Evolutionary conservation across 208 protist genomes (phyloP), one percentile per base, ranked within the genome.

Genomic region (Trypanosoma caninum): DNA sequence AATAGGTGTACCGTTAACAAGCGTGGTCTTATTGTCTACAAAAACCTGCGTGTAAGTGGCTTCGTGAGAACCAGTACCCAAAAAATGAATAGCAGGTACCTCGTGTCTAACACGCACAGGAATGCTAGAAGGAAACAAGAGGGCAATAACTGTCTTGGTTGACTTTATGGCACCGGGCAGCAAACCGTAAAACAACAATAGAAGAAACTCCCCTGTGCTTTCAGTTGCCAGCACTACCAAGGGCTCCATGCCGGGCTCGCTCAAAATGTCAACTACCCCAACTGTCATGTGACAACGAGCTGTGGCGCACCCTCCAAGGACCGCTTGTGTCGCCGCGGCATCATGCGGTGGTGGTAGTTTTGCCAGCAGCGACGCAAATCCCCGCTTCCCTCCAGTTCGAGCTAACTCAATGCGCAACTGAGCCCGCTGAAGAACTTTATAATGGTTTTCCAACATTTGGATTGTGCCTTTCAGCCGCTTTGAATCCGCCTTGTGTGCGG

Each of bases 181-280:
- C 20, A 94, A 58, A 16, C 82, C 80, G 54, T 89, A 84, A 38
- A 87, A 34, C 9, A 94, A 66, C 18, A 94, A 40, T 5, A 91
- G 27, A 2, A 57, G n/a, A 42, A 84, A 90, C 20, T 69, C 57
- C 13, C 65, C 78, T 8, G 60, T 53, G 46, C 58, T 74, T 46
- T 91, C 78, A 10, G 61, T 48, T 37, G 74, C 71, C 9, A 92
- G 62, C 14, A 87, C 60, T 8, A 74, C 69, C 41, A 87, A 59
- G 0, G 88, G 88, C 53, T 91, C 82, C 78, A 83, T 87, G 9
- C 69, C 56, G 0, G 75, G 59, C 44, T 91, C 84, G 22, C 74
- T 87, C 31, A 92, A 28, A 18, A 87, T 64, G 61, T 94, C 84
- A 2, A 85, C 69, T 18, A 91, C 79, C 3, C 69, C 76, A 10